Percentiles rank a stretch among this genome's conserved stretches.
Conservation (phyloP, 2,329 filamentous ascomycete species). For the Cladosporium sp. region DNA sequence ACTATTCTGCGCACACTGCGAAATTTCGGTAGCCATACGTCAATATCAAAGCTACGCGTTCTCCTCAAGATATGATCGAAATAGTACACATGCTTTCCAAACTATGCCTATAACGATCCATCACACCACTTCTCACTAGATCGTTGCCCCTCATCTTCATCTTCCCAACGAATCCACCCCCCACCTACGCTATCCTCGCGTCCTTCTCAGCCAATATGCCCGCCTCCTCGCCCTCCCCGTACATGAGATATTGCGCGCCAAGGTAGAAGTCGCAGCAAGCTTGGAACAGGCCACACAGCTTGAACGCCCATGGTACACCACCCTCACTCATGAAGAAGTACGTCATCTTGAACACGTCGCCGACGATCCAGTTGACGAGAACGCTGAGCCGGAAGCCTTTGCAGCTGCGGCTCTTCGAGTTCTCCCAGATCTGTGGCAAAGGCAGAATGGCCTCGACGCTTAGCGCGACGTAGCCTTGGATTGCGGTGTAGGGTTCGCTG, state of each 20-base stretch:
- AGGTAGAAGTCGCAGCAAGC: slow-evolving; percentile 70
- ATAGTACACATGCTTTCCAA: too few species aligned
- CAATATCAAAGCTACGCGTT: too few species aligned
- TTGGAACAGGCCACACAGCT: slow-evolving; percentile 78
- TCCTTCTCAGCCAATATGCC: slow-evolving; percentile 21
- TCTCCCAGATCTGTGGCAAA: slow-evolving; percentile 71
- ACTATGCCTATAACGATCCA: too few species aligned
- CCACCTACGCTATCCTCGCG: slow-evolving; percentile 21
- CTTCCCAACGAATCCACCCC: slow-evolving; percentile 1
- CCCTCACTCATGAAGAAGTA: slow-evolving; percentile 71
- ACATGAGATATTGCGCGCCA: slow-evolving; percentile 70
- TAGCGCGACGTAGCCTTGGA: slow-evolving; percentile 72
- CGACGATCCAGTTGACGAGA: slow-evolving; percentile 71
- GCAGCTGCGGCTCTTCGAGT: slow-evolving; percentile 62
- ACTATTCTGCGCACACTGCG: too few species aligned
- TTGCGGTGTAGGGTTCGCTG: slow-evolving; percentile 58
- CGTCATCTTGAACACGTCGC: slow-evolving; percentile 77
- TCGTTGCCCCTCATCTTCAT: neutral
- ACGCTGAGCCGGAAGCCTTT: slow-evolving; percentile 75
- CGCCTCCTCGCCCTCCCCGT: slow-evolving; percentile 50
- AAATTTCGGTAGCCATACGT: too few species aligned
- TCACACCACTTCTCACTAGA: neutral
- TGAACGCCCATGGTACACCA: slow-evolving; percentile 71
- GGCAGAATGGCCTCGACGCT: slow-evolving; percentile 77
- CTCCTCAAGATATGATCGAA: too few species aligned